Percentiles rank a stretch among this genome's conserved stretches.
These are phyloP conservation scores for Secale cereale DNA, from an alignment of 176 grass and related monocot species.

Conservation along the genomic window DNA sequence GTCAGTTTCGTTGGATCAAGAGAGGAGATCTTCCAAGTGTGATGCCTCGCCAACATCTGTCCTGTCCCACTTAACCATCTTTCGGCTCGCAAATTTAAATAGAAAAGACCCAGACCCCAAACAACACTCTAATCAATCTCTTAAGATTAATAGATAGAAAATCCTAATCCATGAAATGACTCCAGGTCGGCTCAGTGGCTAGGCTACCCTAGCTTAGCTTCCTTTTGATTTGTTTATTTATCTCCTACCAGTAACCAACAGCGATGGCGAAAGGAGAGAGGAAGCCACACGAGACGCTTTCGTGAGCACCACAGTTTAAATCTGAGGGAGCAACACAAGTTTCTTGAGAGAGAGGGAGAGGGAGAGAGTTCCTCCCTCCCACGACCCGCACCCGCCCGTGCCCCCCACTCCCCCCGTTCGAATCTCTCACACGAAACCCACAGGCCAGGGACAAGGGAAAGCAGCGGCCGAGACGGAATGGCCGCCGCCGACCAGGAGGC, in stretches of 20 bases:
- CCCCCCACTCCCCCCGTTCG: not conserved
- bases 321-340: not conserved
- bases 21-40: not conserved
- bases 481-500: not conserved
- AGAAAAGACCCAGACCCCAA: not conserved
- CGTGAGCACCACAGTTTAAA: not conserved
- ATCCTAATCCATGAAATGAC: not conserved
- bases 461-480: not conserved
- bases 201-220: not conserved
- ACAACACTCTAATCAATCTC: too few relatives aligned
- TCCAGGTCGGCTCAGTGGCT: not conserved
- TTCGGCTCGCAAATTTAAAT: not conserved
- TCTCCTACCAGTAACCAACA: not conserved
- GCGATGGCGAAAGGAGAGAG: not conserved
- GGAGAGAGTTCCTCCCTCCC: not conserved
- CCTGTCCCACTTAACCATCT: not conserved
- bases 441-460: not conserved
- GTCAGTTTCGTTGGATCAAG: not conserved
- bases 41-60: not conserved
- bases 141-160: too few relatives aligned
- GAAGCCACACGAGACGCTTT: not conserved
- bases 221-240: not conserved
- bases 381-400: not conserved
- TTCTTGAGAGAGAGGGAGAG: not conserved
- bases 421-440: not conserved